Conservation (phyloP, 495 filamentous ascomycete genomes). For the Lasiosphaeria hispida region DNA sequence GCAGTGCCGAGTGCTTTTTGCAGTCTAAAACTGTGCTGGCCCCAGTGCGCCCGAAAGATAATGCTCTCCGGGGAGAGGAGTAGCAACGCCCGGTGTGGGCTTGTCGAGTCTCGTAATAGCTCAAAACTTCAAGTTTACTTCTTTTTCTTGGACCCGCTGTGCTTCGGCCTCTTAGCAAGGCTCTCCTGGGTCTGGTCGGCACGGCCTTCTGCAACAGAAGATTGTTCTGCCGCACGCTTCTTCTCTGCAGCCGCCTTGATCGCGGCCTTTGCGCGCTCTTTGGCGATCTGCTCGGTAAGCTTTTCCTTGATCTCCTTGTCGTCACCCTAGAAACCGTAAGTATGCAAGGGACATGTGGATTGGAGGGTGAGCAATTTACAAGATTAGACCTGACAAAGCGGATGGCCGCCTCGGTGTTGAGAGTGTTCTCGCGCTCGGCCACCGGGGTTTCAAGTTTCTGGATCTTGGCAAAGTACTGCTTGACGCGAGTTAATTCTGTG, state of each 20-base stretch:
- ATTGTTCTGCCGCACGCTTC: conserved; percentile 37
- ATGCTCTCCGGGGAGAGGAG: no score
- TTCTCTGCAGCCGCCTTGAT: conserved; percentile 35
- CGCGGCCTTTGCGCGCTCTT: conserved; percentile 44
- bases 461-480: conserved; percentile 92
- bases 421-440: conserved; percentile 53
- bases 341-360: not conserved
- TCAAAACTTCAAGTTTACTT: conserved; percentile 12
- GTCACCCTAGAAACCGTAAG: conserved; percentile 31
- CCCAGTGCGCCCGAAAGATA: no score
- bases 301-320: conserved; percentile 39
- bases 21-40: no score
- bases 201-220: conserved; percentile 19
- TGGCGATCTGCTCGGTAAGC: conserved; percentile 45
- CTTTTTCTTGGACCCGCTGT: conserved; percentile 29
- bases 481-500: conserved; percentile 77
- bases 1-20: no score
- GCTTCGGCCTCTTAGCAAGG: conserved; percentile 24
- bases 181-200: conserved; percentile 15
- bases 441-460: conserved; percentile 56
- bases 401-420: conserved; percentile 78
- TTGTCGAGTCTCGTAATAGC: no score
- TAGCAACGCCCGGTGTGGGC: no score
- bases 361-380: conserved; percentile 38
- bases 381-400: conserved; percentile 80